Evolutionary conservation across 2,329 filamentous ascomycete genomes (phyloP), one percentile per base, ranked within the genome.

Genomic region (Fusarium albosuccineum): DNA sequence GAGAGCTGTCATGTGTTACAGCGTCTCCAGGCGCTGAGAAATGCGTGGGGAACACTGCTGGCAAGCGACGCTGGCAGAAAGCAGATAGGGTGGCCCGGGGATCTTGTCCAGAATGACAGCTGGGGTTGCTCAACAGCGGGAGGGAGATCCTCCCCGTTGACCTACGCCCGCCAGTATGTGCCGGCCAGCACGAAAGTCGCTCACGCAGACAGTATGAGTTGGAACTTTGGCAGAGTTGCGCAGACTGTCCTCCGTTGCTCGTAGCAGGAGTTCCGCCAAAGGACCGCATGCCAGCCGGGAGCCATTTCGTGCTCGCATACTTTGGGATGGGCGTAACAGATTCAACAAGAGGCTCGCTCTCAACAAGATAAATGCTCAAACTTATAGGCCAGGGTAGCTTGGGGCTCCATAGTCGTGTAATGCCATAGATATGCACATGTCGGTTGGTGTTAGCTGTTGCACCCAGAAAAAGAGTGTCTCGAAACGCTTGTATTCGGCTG

Each of bases 111-210:
- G 62, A 64, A 57, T 57, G 60, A 54, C 54, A 57, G 34, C 41
- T 59, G 45, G 44, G 65, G 71, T 73, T 49, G 52, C 62, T 64
- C 67, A 72, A 48, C 60, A 66, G 64, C 66, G 64, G 69, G 60
- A 66, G 55, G 49, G 39, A 62, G 62, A 70, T 71, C 60, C 37
- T 66, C 68, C 54, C 66, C 48, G 60, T 61, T 56, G 52, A 66
- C 55, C 56, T 56, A 70, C 45, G 46, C 34, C 42, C 61, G 57
- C 41, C 40, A 46, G 48, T 57, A 51, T 59, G 57, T 57, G 45
- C 62, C 58, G 50, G 53, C 26, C 53, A 55, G 41, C 56, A 66
- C 46, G 58, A 56, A 65, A 57, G 59, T 63, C 46, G 49, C 55
- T 66, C 66, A 64, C 40, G 39, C 48, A 57, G 50, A 58, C 41